These are phyloP conservation scores for Lodderomyces orthopsilosis DNA, from an alignment of 1,139 yeast species.

Conservation along the genomic window DNA sequence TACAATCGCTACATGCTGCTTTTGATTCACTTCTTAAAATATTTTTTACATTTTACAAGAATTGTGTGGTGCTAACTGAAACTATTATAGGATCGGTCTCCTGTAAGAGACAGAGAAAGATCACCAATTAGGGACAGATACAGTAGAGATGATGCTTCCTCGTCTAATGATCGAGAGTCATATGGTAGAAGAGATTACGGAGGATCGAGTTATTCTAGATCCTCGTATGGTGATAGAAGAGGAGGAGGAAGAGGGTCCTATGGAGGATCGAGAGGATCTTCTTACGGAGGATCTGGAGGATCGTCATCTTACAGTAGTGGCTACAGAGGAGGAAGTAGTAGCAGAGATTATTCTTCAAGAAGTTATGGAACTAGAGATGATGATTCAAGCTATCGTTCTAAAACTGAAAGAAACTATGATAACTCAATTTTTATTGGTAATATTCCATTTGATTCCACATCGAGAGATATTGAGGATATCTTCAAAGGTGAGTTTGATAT, in stretches of 20 bases:
- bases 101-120: slow-evolving; percentile 16
- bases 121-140: slow-evolving; percentile 45
- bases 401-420: slow-evolving; percentile 62
- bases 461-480: slow-evolving; percentile 57
- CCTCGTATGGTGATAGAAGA: slow-evolving; percentile 14
- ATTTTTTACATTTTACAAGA: not conserved
- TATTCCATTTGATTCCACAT: slow-evolving; percentile 62
- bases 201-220: slow-evolving; percentile 4
- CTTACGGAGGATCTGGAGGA: slow-evolving; percentile 16
- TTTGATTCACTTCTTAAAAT: too few species aligned
- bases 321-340: slow-evolving; percentile 18
- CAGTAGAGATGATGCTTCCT: slow-evolving; percentile 24
- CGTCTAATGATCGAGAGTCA: slow-evolving; percentile 10
- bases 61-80: slow-evolving; percentile 18
- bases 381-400: slow-evolving; percentile 25
- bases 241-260: slow-evolving; percentile 6
- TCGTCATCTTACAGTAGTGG: slow-evolving; percentile 14
- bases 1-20: not conserved
- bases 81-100: slow-evolving; percentile 42
- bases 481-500: slow-evolving; percentile 68
- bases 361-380: slow-evolving; percentile 14
- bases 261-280: slow-evolving; percentile 5
- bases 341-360: slow-evolving; percentile 24
- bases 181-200: slow-evolving; percentile 21
- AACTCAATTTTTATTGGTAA: slow-evolving; percentile 75